Evolutionary conservation across 768 basidiomycete genomes (phyloP).

Genomic region (Tylopilus subfusipes): DNA sequence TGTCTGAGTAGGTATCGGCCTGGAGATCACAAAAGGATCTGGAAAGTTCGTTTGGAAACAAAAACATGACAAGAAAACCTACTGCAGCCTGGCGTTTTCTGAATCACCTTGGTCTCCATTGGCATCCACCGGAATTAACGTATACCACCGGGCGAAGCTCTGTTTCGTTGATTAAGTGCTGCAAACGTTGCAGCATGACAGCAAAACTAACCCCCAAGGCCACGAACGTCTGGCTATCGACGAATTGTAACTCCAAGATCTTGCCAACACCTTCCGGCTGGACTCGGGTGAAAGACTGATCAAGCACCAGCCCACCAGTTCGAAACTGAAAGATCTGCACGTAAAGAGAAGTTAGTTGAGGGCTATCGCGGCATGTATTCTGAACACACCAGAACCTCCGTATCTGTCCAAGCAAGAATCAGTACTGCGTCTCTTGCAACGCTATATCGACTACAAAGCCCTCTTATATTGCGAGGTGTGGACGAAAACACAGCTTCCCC

Average conservation of each 20-base stretch:
- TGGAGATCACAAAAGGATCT: conserved; percentile 6
- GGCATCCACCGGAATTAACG: conserved; percentile 8
- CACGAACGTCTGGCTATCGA: conserved; percentile 21
- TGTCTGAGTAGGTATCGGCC: conserved; percentile 6
- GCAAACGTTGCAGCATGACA: background rate
- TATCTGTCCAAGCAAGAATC: conserved; percentile 48
- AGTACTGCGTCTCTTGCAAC: conserved; percentile 29
- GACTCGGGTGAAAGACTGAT: conserved; percentile 9
- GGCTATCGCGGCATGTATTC: background rate
- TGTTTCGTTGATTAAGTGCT: conserved; percentile 7
- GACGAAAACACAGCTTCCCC: conserved; percentile 18
- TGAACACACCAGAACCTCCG: conserved; percentile 28
- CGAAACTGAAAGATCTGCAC: conserved; percentile 23
- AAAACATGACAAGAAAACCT: conserved; percentile 2
- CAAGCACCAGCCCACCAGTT: background rate
- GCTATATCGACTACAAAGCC: conserved; percentile 20
- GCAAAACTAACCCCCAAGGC: conserved; percentile 24
- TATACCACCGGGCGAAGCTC: conserved; percentile 22
- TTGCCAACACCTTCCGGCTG: conserved; percentile 21
- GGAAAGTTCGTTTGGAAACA: conserved; percentile 5
- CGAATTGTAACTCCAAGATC: conserved; percentile 20
- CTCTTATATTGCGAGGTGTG: conserved; percentile 4
- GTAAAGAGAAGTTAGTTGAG: background rate
- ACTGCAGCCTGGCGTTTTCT: conserved; percentile 17
- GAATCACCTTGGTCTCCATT: conserved; percentile 7